phyloP scores from a whole-genome alignment of 805 yeast species.

The Candida insectorum region DNA sequence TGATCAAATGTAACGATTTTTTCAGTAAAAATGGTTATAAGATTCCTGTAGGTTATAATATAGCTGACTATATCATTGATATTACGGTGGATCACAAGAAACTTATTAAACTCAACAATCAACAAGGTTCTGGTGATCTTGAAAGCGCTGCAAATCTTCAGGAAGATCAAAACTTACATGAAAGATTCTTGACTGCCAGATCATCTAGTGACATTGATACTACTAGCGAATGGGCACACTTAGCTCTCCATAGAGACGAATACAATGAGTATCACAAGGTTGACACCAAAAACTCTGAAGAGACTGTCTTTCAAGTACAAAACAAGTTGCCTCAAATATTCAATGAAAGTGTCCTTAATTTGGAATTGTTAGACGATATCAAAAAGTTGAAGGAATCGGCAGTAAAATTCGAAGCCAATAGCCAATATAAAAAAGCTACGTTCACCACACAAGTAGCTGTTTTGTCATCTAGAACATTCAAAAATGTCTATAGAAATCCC shows the following conservation, averaged over 20 bases:
- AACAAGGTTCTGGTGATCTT: constrained; percentile 9
- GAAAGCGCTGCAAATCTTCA: constrained; percentile 10
- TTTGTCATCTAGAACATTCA: constrained; percentile 82
- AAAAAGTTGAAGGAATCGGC: constrained; percentile 21
- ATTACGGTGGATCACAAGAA: constrained; percentile 67
- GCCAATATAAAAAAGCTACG: constrained; percentile 49
- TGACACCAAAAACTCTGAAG: constrained; percentile 21
- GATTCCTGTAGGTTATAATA: constrained; percentile 87
- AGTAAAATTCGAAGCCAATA: constrained; percentile 21
- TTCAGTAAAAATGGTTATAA: constrained; percentile 70
- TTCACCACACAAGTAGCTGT: constrained; percentile 66
- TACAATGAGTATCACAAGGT: constrained; percentile 27
- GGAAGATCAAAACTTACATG: constrained; percentile 25
- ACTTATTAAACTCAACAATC: constrained; percentile 19
- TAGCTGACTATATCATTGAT: constrained; percentile 92
- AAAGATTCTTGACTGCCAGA: constrained; percentile 20
- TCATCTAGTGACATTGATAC: constrained; percentile 44
- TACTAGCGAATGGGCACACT: constrained; percentile 84
- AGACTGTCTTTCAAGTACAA: constrained; percentile 18
- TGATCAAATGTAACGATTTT: constrained; percentile 69
- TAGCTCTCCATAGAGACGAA: constrained; percentile 77
- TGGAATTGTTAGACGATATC: constrained; percentile 40
- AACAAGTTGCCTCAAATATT: constrained; percentile 32
- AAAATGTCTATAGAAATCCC: constrained; percentile 90
- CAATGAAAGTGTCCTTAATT: constrained; percentile 37